These are phyloP conservation scores for Suillus brevipes DNA, from an alignment of 768 basidiomycete genomes.

Conservation along the genomic window DNA sequence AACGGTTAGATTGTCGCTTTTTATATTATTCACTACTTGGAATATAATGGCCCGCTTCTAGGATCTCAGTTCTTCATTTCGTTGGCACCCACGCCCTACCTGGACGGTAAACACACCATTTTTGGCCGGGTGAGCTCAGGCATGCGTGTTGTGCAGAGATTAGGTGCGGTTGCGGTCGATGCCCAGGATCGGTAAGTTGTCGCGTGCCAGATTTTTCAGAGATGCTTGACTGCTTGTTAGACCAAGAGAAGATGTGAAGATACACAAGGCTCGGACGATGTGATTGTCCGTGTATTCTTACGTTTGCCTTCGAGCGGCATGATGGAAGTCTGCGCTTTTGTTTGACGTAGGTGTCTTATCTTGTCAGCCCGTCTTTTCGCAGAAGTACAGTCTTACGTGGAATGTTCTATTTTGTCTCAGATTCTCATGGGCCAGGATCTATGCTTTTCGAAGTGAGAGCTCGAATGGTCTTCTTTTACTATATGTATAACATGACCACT, in stretches of 20 bases:
- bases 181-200: conserved; percentile 75
- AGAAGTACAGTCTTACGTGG: not conserved
- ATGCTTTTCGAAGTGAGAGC: not conserved
- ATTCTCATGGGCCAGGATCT: not conserved
- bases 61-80: conserved; percentile 97
- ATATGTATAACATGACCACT: not conserved
- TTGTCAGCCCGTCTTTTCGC: not conserved
- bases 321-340: not conserved
- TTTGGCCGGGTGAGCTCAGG: conserved; percentile 90
- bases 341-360: not conserved
- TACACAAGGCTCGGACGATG: conserved; percentile 64
- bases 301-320: not conserved
- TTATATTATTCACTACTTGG: conserved; percentile 11
- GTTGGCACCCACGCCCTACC: conserved; percentile 76
- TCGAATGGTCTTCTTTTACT: not conserved
- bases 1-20: conserved; percentile 53
- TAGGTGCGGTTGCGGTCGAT: conserved; percentile 90
- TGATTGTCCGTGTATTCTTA: not conserved
- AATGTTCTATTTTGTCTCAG: not conserved
- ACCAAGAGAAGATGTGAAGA: conserved; percentile 82
- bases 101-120: conserved; percentile 85
- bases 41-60: conserved; percentile 35
- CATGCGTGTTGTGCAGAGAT: conserved; percentile 88
- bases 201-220: not conserved
- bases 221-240: conserved; percentile 22